Base-by-base conservation (phyloP, 225 moss, liverwort and hornwort genomes). In the Physcomitrellopsis africana region DNA sequence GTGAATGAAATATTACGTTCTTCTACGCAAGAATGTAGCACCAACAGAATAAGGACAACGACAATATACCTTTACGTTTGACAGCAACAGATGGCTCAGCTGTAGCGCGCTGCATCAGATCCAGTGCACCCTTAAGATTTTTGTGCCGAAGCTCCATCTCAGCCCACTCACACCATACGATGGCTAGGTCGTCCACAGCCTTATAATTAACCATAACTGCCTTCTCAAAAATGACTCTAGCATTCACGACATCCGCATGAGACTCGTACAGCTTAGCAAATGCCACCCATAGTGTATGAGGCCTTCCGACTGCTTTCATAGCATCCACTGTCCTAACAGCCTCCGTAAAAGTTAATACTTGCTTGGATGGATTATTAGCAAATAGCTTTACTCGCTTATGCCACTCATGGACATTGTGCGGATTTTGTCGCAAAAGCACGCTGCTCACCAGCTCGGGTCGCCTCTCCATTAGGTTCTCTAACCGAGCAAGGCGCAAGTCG, bases 381-480 rank as follows among this genome's bases (percentile, higher is more conserved):
- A 99, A 99, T 17, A 99, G 70, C 48, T 99, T 99, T 69, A 92
- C 97, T 63, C 97, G 89, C 82, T 99, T 99, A 64, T 93, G 97
- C 97, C 97, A 99, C 73, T 99, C 94, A 77, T 99, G 97, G 68
- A 99, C 97, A 70, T 94, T 94, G 67, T 99, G 97, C 45, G 94
- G 97, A 81, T 99, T 99, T 51, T 99, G 97, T 60, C 97, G 84
- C 72, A 99, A 75, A 58, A 92, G 84, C 53, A 93, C 94, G 72
- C 93, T 94, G 75, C 97, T 99, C 56, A 99, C 97, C 23, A 99
- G 86, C 84, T 94, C 94, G 54, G 92, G 94, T 29, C 94, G 82
- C 65, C 94, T 87, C 80, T 94, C 86, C 97, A 94, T 94, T 3
- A 97, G 80, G 46, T 93, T 86, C 73, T 97, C 97, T 72, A 94